Conservation (phyloP, 495 filamentous ascomycete species). For the Penicillium odoratum region DNA sequence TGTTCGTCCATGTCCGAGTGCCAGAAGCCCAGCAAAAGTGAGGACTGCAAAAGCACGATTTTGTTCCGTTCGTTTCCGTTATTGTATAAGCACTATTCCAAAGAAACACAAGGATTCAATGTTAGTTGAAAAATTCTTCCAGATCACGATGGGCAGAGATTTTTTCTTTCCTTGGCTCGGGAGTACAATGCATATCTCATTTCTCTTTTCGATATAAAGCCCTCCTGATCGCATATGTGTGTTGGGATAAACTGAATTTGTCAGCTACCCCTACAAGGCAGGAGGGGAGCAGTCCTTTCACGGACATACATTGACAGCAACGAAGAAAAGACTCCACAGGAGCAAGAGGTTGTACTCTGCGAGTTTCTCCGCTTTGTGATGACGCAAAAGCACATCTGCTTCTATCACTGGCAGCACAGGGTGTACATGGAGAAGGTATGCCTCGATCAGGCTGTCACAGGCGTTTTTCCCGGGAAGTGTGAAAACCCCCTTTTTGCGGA, state of each 20-base stretch:
- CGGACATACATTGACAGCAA: conserved; percentile 34
- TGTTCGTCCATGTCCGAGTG: conserved; percentile 40
- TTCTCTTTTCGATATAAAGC: conserved; percentile 33
- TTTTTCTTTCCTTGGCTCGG: conserved; percentile 32
- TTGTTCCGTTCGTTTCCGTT: conserved; percentile 35
- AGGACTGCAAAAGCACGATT: conserved; percentile 39
- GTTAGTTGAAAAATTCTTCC: no score
- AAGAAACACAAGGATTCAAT: neutral
- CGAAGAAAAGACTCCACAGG: conserved; percentile 46
- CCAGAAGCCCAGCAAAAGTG: conserved; percentile 42
- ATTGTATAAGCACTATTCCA: conserved; percentile 36
- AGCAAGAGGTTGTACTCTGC: conserved; percentile 36
- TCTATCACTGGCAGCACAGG: conserved; percentile 43
- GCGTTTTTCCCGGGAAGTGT: conserved; percentile 22
- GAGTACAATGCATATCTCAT: conserved; percentile 43
- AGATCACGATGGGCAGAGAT: neutral
- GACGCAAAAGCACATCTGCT: conserved; percentile 26
- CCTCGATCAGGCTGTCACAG: conserved; percentile 28
- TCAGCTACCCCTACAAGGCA: neutral
- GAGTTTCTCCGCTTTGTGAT: conserved; percentile 22
- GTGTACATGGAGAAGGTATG: conserved; percentile 43
- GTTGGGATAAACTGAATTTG: conserved; percentile 28
- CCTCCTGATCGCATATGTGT: conserved; percentile 27
- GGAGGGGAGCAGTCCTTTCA: neutral
- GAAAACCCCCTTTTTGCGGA: conserved; percentile 31